phyloP scores from a whole-genome alignment of 2,329 filamentous ascomycete genomes.

The Grosmannia penicillata region DNA sequence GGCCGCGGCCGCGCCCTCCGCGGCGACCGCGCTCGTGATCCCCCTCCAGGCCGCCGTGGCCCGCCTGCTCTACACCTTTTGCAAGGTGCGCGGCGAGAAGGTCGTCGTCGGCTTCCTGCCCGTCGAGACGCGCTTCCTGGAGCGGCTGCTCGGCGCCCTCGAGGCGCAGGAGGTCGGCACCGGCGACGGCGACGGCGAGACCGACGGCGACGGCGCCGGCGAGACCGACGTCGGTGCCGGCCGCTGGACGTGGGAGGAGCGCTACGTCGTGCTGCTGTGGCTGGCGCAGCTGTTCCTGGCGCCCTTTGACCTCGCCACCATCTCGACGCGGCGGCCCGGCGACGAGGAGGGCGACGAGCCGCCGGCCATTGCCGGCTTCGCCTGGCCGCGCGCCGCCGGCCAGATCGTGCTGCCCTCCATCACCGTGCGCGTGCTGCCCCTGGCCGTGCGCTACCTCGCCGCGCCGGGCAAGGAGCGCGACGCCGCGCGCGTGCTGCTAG shows the following conservation, averaged over 20 bases:
- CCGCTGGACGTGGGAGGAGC: slow-evolving; percentile 66
- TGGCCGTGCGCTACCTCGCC: slow-evolving; percentile 58
- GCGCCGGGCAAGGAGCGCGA: slow-evolving; percentile 77
- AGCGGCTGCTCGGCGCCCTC: slow-evolving; percentile 61
- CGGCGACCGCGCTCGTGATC: slow-evolving; percentile 20
- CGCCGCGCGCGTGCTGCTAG: slow-evolving; percentile 70
- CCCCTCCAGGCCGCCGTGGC: slow-evolving; percentile 59
- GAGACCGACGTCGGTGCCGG: slow-evolving; percentile 2
- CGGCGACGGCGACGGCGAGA: slow-evolving; percentile 1
- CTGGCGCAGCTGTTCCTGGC: slow-evolving; percentile 68
- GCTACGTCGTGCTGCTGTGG: slow-evolving; percentile 81
- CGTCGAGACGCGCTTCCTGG: slow-evolving; percentile 76
- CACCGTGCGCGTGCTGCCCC: slow-evolving; percentile 51
- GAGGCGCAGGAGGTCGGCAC: slow-evolving; percentile 30
- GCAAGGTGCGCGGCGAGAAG: slow-evolving; percentile 88
- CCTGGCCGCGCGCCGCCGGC: slow-evolving; percentile 29
- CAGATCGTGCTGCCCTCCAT: slow-evolving; percentile 47
- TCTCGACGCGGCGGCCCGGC: slow-evolving; percentile 39
- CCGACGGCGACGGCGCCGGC: slow-evolving; percentile 5
- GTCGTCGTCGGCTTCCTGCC: slow-evolving; percentile 82
- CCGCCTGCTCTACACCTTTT: slow-evolving; percentile 73
- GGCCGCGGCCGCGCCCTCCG: neutral
- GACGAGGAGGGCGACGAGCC: slow-evolving; percentile 11
- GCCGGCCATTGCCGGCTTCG: slow-evolving; percentile 30
- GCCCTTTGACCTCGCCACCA: slow-evolving; percentile 79